Percentiles rank a stretch among this genome's conserved stretches.
Conservation (phyloP, 2,329 filamentous ascomycete genomes). For the Epichloe bromicola region DNA sequence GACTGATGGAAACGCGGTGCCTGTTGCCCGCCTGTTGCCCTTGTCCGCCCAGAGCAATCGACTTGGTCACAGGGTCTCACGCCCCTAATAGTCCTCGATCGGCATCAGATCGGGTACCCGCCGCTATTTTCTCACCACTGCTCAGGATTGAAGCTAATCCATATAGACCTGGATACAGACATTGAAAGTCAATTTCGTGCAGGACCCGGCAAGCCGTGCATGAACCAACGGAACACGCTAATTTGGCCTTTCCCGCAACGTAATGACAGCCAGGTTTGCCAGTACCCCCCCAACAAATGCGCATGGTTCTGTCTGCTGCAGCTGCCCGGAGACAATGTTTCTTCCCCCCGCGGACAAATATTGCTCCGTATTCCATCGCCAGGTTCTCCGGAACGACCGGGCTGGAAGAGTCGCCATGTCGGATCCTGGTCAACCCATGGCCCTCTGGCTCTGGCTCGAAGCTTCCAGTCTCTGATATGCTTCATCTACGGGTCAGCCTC, state of each 20-base stretch:
- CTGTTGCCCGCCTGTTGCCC: no score
- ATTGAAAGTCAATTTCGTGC: neutral
- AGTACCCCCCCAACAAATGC: no score
- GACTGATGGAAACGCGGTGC: no score
- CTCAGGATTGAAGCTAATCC: neutral
- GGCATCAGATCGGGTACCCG: constrained; percentile 1
- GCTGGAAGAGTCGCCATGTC: constrained; percentile 20
- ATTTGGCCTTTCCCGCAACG: neutral
- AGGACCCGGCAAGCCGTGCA: neutral
- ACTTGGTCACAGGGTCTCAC: neutral
- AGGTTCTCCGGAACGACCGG: neutral
- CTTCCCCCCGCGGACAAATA: no score
- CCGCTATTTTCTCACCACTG: neutral
- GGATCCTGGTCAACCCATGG: constrained; percentile 45
- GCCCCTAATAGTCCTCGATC: neutral
- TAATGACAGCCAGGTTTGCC: no score
- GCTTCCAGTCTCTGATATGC: constrained; percentile 59
- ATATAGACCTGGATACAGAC: neutral
- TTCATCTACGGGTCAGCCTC: constrained; percentile 25
- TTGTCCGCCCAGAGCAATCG: no score
- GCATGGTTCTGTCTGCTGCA: no score
- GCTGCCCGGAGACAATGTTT: no score
- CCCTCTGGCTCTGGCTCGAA: constrained; percentile 66
- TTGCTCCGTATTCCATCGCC: no score
- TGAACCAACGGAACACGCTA: neutral